Conservation (phyloP, 2,329 filamentous ascomycete genomes). For the Cladophialophora chaetospira region DNA sequence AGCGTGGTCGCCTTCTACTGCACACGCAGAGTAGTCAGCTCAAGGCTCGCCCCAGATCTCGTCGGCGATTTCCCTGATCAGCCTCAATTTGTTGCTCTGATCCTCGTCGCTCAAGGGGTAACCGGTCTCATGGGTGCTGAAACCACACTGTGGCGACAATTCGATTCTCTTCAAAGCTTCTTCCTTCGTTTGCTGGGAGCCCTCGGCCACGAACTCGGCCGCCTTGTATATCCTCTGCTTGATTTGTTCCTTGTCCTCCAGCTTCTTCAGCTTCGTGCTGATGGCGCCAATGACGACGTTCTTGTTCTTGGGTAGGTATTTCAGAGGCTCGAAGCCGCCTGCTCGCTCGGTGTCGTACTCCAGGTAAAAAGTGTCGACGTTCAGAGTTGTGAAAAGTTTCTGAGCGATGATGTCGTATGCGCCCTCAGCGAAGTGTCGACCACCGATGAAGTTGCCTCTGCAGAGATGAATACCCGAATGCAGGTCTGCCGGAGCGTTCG, state of each 20-base stretch:
- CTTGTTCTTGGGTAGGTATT: slow-evolving; percentile 58
- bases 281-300: slow-evolving; percentile 62
- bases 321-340: slow-evolving; percentile 63
- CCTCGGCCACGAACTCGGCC: slow-evolving; percentile 66
- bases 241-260: slow-evolving; percentile 62
- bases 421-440: slow-evolving; percentile 63
- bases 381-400: slow-evolving; percentile 61
- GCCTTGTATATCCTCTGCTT: slow-evolving; percentile 58
- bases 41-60: slow-evolving; percentile 63
- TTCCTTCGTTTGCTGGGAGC: slow-evolving; percentile 60
- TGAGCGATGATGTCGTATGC: slow-evolving; percentile 64
- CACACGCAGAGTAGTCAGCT: background rate
- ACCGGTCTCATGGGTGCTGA: slow-evolving; percentile 68
- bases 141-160: slow-evolving; percentile 67
- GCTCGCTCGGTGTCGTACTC: slow-evolving; percentile 64
- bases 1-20: background rate
- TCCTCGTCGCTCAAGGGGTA: slow-evolving; percentile 67
- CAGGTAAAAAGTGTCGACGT: slow-evolving; percentile 64
- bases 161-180: slow-evolving; percentile 66
- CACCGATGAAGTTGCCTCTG: slow-evolving; percentile 61
- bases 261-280: slow-evolving; percentile 58
- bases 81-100: slow-evolving; percentile 66
- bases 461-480: slow-evolving; percentile 73
- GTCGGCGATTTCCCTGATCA: slow-evolving; percentile 68
- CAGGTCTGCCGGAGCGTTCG: slow-evolving; percentile 63